These are phyloP conservation scores for Didymella keratinophila DNA, from an alignment of 2,329 filamentous ascomycete genomes.

Conservation along the genomic window DNA sequence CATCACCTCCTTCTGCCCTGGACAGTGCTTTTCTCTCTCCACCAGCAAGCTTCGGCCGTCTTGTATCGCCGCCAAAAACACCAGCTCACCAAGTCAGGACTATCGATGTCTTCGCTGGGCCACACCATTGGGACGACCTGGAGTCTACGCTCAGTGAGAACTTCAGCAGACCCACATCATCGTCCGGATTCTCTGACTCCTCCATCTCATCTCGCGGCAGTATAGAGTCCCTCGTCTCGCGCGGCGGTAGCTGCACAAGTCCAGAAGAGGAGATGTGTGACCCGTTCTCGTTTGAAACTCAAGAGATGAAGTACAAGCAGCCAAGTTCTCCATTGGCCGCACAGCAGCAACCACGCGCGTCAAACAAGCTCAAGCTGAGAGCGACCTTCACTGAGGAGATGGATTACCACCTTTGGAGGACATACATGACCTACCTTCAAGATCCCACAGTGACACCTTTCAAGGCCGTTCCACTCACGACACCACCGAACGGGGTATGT, in stretches of 20 bases:
- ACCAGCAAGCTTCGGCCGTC: slow-evolving; percentile 44
- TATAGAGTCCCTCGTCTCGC: slow-evolving; percentile 63
- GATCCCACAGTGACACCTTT: slow-evolving; percentile 72
- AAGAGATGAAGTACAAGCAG: slow-evolving; percentile 37
- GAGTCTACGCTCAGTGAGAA: slow-evolving; percentile 49
- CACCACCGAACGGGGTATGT: slow-evolving; percentile 70
- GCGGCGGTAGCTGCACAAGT: slow-evolving; percentile 67
- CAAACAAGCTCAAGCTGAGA: slow-evolving; percentile 55
- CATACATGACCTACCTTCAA: slow-evolving; percentile 70
- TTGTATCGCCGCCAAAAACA: slow-evolving; percentile 59
- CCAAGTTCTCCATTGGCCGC: slow-evolving; percentile 43
- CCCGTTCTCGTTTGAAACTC: slow-evolving; percentile 60
- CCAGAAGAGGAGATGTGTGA: slow-evolving; percentile 66
- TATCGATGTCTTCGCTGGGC: slow-evolving; percentile 37
- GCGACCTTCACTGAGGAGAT: slow-evolving; percentile 67
- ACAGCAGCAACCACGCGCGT: slow-evolving; percentile 36
- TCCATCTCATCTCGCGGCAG: slow-evolving; percentile 68
- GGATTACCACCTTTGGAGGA: slow-evolving; percentile 72
- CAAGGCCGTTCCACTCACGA: slow-evolving; percentile 70
- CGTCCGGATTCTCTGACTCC: slow-evolving; percentile 68
- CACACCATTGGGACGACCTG: slow-evolving; percentile 45
- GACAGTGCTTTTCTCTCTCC: slow-evolving; percentile 56
- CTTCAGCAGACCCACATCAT: slow-evolving; percentile 64
- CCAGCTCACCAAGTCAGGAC: slow-evolving; percentile 54
- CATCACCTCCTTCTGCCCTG: slow-evolving; percentile 32